Conservation (phyloP, 179 eudicot species). For the Spergularia azorica region DNA sequence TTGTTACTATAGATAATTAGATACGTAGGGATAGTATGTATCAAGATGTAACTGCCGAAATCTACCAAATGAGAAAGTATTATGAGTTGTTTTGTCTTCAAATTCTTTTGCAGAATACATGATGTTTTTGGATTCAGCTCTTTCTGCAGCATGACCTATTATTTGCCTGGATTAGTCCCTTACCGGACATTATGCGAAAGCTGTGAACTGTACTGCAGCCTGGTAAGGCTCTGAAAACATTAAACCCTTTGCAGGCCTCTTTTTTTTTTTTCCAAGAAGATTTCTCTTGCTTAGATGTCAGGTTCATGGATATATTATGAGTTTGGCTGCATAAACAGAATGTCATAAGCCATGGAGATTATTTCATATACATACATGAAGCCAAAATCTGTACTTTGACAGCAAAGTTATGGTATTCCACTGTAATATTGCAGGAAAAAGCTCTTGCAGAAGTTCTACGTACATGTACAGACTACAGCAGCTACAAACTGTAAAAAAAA, state of each 20-base stretch:
- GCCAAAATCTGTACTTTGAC: slow-evolving; percentile 3
- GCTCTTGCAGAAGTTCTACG: slow-evolving; percentile 4
- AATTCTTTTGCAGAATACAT: not conserved
- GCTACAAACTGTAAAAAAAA: slow-evolving; percentile 12
- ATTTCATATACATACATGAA: not conserved
- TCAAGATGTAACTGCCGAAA: not conserved
- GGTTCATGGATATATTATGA: no score
- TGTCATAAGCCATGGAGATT: not conserved
- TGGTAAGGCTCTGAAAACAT: no score
- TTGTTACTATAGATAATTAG: not conserved
- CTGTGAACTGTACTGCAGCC: no score
- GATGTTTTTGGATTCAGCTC: no score
- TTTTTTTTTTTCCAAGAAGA: no score
- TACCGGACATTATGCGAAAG: no score
- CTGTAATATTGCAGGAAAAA: slow-evolving; percentile 19
- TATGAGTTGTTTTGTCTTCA: not conserved
- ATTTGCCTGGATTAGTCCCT: no score
- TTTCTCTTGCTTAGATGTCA: no score
- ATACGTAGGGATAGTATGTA: not conserved
- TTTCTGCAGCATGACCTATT: not conserved
- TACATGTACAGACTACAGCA: slow-evolving; percentile 14
- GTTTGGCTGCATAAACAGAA: not conserved
- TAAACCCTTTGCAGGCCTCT: no score
- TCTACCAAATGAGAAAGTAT: not conserved
- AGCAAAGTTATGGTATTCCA: slow-evolving; percentile 20